Base-by-base conservation (phyloP, 495 filamentous ascomycete species). In the Delitschia confertaspora region DNA sequence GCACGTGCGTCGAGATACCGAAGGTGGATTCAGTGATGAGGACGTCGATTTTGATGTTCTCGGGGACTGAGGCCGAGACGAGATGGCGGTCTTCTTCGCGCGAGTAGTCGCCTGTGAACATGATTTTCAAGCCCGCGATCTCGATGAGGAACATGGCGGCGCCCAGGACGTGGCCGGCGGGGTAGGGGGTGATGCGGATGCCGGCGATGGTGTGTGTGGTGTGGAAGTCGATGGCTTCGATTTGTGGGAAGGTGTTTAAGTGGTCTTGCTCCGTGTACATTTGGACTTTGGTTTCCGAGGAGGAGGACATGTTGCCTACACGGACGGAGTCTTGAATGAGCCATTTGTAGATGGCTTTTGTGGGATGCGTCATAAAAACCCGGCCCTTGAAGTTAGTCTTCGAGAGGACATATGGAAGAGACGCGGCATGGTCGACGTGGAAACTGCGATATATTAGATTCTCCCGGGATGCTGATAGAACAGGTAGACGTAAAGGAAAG, bases 341-440 rank as follows among this genome's bases (percentile, higher is more conserved):
- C 88, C 89, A 95, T 70, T 95, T 96, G 73, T 98, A 98, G 64
- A 98, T 98, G 47, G 91, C 91, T 65, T 95, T 95, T 18, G 91
- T 98, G 4, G 91, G 84, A 67, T 96, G 91, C 19, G 91, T 98
- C 89, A 95, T 98, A 68, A 95, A 95, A 44, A 95, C 88, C 20
- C 88, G 78, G 40, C 91, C 91, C 50, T 83, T 80, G 73, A 98
- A 98, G 59, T 93, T 94, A 33, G 91, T 95, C 65, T 98, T 96
- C 45, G 89, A 82, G 59, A 98, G 76, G 42, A 98, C 91, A 63
- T 95, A 98, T 24, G 91, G 91, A 19, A 98, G 72, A 13, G 89
- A 91, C 16, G 89, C 88, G 3, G 91, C 93, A 68, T 98, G 91
- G 63, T 98, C 91, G 55, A 96, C 73, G 56, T 98, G 91, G 65